Percentiles rank a stretch among this genome's conserved stretches.
These are phyloP conservation scores for Phytophthora sojae DNA, from an alignment of 352 stramenopile genomes.

Conservation along the genomic window DNA sequence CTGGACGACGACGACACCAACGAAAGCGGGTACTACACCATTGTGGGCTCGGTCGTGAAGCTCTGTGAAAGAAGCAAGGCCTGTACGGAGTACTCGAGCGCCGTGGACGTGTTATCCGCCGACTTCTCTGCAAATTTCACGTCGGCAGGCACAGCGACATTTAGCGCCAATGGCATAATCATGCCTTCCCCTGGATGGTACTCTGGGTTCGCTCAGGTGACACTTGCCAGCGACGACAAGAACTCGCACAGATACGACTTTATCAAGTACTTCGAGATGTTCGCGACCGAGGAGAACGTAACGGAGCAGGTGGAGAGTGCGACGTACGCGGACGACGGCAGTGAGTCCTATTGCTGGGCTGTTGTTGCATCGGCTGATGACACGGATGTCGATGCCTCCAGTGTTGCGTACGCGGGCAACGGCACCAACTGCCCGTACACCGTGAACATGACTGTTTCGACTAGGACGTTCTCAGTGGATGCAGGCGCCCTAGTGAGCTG, in stretches of 20 bases:
- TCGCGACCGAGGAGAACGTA: slow-evolving; percentile 43
- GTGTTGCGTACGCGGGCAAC: slow-evolving; percentile 44
- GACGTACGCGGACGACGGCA: slow-evolving; percentile 37
- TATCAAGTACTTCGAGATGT: slow-evolving; percentile 60
- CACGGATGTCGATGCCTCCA: slow-evolving; percentile 28
- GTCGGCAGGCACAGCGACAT: slow-evolving; percentile 31
- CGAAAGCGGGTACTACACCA: slow-evolving; percentile 50
- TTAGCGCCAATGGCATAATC: slow-evolving; percentile 42
- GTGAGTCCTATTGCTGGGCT: slow-evolving; percentile 59
- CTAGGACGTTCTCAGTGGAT: slow-evolving; percentile 31
- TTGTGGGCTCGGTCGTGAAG: slow-evolving; percentile 55
- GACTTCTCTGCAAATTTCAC: slow-evolving; percentile 47
- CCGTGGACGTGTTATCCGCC: slow-evolving; percentile 33
- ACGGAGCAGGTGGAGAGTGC: slow-evolving; percentile 28
- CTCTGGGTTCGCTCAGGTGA: slow-evolving; percentile 52
- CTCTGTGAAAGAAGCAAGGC: slow-evolving; percentile 43
- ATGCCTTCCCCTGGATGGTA: slow-evolving; percentile 48
- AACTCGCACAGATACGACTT: slow-evolving; percentile 56
- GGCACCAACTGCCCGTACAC: slow-evolving; percentile 55
- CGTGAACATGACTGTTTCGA: slow-evolving; percentile 42
- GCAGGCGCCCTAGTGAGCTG: slow-evolving; percentile 35
- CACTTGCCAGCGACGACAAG: slow-evolving; percentile 38
- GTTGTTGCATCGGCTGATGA: slow-evolving; percentile 38
- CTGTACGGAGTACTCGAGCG: slow-evolving; percentile 58
- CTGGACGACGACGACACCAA: slow-evolving; percentile 9